Evolutionary conservation across 2,329 filamentous ascomycete genomes (phyloP), one percentile per base, ranked within the genome.

Genomic region (Zelopaecilomyces penicillatus): DNA sequence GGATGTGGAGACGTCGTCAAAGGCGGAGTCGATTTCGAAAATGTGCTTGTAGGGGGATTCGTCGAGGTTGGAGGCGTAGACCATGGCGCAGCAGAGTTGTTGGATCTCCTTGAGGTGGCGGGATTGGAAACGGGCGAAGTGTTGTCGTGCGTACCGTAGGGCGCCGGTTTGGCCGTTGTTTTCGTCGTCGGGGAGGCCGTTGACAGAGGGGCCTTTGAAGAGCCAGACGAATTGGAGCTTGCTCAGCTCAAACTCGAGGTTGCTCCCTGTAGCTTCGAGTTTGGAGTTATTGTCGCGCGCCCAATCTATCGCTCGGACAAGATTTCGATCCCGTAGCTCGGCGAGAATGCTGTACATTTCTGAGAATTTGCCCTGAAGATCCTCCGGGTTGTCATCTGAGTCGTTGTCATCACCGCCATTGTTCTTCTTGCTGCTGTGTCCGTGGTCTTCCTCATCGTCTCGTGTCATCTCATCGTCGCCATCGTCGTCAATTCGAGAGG

Each of bases 211-310:
- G 0, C 83, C 82, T 50, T 84, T 80, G 65, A 94, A 95, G 1
- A 96, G 75, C 77, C 87, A 91, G 31, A 97, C 77, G 56, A 87
- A 98, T 54, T 95, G 88, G 12, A 97, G 73, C 52, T 88, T 85
- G 66, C 83, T 87, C 2, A 98, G 80, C 58, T 98, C 91, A 52
- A 97, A 98, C 61, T 97, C 91, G 2, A 98, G 77, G 55, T 95
- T 95, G 57, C 88, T 95, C 3, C 90, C 91, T 39, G 88, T 78
- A 4, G 78, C 75, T 57, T 95, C 88, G 3, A 98, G 74, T 28
- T 81, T 72, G 5, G 66, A 63, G 47, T 81, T 83, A 57, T 96
- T 84, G 28, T 74, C 60, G 33, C 81, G 73, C 1, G 93, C 87
- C 93, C 93, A 98, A 44, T 78, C 69, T 27, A 98, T 97, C 1